Evolutionary conservation across 1,139 yeast species (phyloP).

Genomic region (Yamadazyma dendronema): DNA sequence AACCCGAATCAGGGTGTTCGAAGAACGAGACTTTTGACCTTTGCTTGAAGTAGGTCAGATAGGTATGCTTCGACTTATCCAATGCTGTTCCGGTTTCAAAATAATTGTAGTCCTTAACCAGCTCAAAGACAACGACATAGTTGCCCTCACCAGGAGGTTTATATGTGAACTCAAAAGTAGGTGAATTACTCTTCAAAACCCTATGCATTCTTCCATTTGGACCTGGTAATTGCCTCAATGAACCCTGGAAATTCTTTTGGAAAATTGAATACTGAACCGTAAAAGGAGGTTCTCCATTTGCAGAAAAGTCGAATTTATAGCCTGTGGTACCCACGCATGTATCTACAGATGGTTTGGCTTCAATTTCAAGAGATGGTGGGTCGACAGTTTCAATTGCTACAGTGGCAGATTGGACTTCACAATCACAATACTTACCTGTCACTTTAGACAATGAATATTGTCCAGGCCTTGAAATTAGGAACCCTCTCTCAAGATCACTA

Average conservation of each 20-base stretch:
- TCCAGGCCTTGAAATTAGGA: conserved; percentile 59
- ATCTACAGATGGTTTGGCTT: conserved; percentile 65
- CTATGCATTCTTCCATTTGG: conserved; percentile 30
- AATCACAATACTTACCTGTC: conserved; percentile 61
- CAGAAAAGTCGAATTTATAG: conserved; percentile 61
- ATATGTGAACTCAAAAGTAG: conserved; percentile 52
- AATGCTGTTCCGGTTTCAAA: conserved; percentile 29
- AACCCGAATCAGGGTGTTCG: conserved; percentile 7
- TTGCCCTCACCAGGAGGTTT: conserved; percentile 81
- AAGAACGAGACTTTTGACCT: conserved; percentile 41
- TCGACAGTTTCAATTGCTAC: conserved; percentile 26
- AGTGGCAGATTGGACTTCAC: conserved; percentile 46
- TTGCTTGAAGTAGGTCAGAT: conserved; percentile 52
- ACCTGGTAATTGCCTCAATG: conserved; percentile 29
- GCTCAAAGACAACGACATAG: conserved; percentile 68
- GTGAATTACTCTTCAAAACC: conserved; percentile 20
- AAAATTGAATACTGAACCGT: conserved; percentile 61
- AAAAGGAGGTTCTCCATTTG: conserved; percentile 83
- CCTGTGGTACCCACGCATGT: conserved; percentile 94
- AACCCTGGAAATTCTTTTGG: conserved; percentile 33
- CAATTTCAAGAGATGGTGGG: conserved; percentile 52
- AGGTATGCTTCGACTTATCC: conserved; percentile 38
- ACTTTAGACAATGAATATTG: conserved; percentile 53
- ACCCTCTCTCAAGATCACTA: conserved; percentile 29
- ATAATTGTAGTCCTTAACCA: conserved; percentile 57